phyloP scores from a whole-genome alignment of 371 early-diverging fungal species.

The Mucor sp. region DNA sequence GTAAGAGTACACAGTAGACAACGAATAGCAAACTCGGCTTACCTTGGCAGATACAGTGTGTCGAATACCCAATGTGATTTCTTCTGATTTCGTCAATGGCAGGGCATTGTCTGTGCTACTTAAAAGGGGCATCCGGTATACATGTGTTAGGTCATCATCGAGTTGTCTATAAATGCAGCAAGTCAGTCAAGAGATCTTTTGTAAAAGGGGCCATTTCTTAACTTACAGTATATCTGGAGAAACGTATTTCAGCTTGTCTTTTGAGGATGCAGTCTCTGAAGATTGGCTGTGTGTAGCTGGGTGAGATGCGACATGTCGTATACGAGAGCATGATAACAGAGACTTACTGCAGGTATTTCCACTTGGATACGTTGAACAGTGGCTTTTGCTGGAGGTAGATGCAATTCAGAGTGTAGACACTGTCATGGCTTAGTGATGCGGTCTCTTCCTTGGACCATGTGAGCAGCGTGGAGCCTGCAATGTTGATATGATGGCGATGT shows the following conservation, averaged over 20 bases:
- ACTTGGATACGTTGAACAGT: not conserved
- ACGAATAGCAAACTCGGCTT: no score
- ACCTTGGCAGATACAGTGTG: not conserved
- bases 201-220: not conserved
- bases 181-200: not conserved
- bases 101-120: not conserved
- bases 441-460: not conserved
- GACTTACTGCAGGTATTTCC: not conserved
- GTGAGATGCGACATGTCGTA: not conserved
- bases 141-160: not conserved
- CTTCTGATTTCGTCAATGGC: not conserved
- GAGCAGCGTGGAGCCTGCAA: not conserved
- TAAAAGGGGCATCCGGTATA: not conserved
- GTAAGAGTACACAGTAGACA: no score
- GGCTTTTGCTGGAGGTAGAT: not conserved
- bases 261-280: not conserved
- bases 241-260: not conserved
- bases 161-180: not conserved
- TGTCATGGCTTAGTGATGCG: not conserved
- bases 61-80: not conserved
- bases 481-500: not conserved
- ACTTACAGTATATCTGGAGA: not conserved
- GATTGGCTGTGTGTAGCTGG: not conserved
- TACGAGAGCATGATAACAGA: not conserved
- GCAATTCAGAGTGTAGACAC: not conserved